Conservation (phyloP, 352 stramenopile genomes). For the Pythium rishiriense region DNA sequence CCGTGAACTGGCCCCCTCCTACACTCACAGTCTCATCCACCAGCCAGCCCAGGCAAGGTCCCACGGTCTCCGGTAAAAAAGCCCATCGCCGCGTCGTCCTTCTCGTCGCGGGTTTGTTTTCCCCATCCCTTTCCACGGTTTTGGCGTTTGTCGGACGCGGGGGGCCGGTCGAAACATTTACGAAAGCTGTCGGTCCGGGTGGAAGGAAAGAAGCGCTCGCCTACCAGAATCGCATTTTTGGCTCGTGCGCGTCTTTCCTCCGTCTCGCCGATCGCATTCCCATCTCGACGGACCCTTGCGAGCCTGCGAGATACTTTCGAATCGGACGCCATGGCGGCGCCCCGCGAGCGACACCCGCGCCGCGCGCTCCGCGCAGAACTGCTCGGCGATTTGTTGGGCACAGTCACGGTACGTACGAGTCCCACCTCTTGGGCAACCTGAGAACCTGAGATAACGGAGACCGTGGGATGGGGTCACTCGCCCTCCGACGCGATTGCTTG, state of each 20-base stretch:
- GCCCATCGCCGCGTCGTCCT: background rate
- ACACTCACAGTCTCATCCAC: background rate
- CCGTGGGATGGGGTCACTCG: too few relatives aligned
- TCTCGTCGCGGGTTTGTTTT: background rate
- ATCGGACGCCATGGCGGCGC: background rate
- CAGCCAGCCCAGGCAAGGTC: too few relatives aligned
- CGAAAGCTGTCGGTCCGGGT: too few relatives aligned
- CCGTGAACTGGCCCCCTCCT: background rate
- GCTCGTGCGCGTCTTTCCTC: too few relatives aligned
- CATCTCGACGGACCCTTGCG: background rate
- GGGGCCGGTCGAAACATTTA: background rate
- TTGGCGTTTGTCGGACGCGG: background rate
- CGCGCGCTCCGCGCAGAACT: background rate
- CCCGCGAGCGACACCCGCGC: background rate
- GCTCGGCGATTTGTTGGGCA: background rate
- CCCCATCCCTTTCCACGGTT: background rate
- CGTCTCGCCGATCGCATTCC: background rate
- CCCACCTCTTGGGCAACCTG: background rate
- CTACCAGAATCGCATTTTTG: too few relatives aligned
- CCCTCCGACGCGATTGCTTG: too few relatives aligned
- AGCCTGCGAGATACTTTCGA: background rate
- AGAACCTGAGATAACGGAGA: conserved; percentile 2
- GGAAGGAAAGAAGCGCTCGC: background rate
- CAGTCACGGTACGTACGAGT: background rate
- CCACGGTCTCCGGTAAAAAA: too few relatives aligned